These are phyloP conservation scores for Viola pubescens DNA, from an alignment of 441 rosid species.

Conservation along the genomic window DNA sequence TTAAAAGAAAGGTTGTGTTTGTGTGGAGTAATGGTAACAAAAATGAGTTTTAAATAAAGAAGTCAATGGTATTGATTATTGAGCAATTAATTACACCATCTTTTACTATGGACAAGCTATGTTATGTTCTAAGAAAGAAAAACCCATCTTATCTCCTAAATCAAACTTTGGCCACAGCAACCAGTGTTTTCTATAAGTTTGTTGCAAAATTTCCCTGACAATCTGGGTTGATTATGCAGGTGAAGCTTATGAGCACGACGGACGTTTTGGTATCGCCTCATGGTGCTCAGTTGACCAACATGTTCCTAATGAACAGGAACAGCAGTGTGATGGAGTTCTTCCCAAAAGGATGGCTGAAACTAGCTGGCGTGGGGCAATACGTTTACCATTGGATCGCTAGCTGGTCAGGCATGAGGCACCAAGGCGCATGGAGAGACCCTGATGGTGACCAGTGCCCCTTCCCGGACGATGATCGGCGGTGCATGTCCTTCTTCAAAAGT, in stretches of 20 bases:
- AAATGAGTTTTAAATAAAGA: too few relatives aligned
- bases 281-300: slow-evolving; percentile 59
- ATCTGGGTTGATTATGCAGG: slow-evolving; percentile 21
- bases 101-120: too few relatives aligned
- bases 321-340: slow-evolving; percentile 73
- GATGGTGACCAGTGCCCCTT: slow-evolving; percentile 42
- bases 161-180: too few relatives aligned
- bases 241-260: slow-evolving; percentile 47
- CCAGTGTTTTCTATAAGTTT: too few relatives aligned
- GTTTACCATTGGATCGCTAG: slow-evolving; percentile 56
- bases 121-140: too few relatives aligned
- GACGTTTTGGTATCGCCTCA: slow-evolving; percentile 53
- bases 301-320: slow-evolving; percentile 54
- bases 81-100: too few relatives aligned
- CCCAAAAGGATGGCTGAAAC: slow-evolving; percentile 62
- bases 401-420: slow-evolving; percentile 66
- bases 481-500: slow-evolving; percentile 61
- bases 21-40: too few relatives aligned
- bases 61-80: too few relatives aligned
- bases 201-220: too few relatives aligned
- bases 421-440: slow-evolving; percentile 62
- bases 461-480: slow-evolving; percentile 44
- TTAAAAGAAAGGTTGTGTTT: too few relatives aligned
- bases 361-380: slow-evolving; percentile 60
- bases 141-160: too few relatives aligned